These are phyloP conservation scores for Shiraia bambusicola DNA, from an alignment of 2,329 filamentous ascomycete genomes.

Conservation along the genomic window DNA sequence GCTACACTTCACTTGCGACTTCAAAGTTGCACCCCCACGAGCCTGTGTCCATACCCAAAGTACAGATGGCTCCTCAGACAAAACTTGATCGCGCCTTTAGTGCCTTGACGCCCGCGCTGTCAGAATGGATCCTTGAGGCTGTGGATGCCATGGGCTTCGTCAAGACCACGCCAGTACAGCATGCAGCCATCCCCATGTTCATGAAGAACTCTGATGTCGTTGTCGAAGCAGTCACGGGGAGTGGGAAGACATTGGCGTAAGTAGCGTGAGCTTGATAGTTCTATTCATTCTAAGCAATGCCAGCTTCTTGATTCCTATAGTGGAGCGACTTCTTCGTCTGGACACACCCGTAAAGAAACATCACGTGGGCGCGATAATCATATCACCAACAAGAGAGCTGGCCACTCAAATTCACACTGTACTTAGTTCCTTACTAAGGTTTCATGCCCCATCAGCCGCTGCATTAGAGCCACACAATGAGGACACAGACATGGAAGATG, in stretches of 20 bases:
- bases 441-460: slow-evolving; percentile 77
- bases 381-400: slow-evolving; percentile 90
- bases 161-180: slow-evolving; percentile 92
- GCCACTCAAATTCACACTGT: slow-evolving; percentile 88
- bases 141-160: slow-evolving; percentile 81
- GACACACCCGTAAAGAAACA: slow-evolving; percentile 85
- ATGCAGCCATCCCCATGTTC: slow-evolving; percentile 84
- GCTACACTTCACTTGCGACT: slow-evolving; percentile 10
- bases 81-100: slow-evolving; percentile 61
- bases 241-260: slow-evolving; percentile 39
- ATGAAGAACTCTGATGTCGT: slow-evolving; percentile 90
- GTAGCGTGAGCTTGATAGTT: background rate
- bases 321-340: slow-evolving; percentile 77
- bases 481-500: slow-evolving; percentile 45
- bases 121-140: slow-evolving; percentile 84
- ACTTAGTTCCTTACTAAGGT: slow-evolving; percentile 72
- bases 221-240: slow-evolving; percentile 64
- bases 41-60: background rate
- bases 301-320: slow-evolving; percentile 74
- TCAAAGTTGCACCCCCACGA: slow-evolving; percentile 1
- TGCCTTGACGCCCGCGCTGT: slow-evolving; percentile 67
- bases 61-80: slow-evolving; percentile 36
- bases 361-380: slow-evolving; percentile 85
- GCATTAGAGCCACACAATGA: slow-evolving; percentile 57
- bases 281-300: background rate